Evolutionary conservation across 1,139 yeast species (phyloP), one percentile per base, ranked within the genome.

Genomic region (Protomyces gravidus): DNA sequence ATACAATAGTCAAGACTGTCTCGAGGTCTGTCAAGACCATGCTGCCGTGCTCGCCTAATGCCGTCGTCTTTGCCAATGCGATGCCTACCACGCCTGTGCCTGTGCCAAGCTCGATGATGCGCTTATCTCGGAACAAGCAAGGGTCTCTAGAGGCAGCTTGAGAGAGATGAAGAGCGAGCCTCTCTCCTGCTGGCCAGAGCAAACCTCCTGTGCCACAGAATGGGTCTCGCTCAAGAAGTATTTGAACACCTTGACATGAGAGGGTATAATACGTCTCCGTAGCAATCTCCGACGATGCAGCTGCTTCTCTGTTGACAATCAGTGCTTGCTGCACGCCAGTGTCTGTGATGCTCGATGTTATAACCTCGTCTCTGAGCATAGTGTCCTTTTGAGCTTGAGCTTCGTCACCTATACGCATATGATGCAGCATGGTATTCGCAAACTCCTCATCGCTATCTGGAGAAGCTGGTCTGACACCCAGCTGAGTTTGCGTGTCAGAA

Each of bases 1-100:
- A 13, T 17, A 53, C 51, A 19, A 46, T 46, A 19, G 58, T 50
- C 27, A 53, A 15, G 28, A 53, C 51, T 5, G 17, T 23, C 3
- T 27, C 50, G 13, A 53, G 47, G 21, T 53, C 58, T 0, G 58
- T 53, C 23, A 53, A 26, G 3, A 36, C 30, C 15, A 53, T 13
- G 5, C 25, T 15, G 15, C 50, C 46, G 11, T 15, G 1, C 15
- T 30, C 3, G 5, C 32, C 45, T 28, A 32, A 19, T n/a, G 7
- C 25, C 15, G n/a, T 30, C 19, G 32, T 6, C 23, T 11, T 15
- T 2, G 51, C 58, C 39, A 28, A 5, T n/a, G 46, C 28, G 7
- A 53, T 30, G 25, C 58, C 58, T 1, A 53, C 58, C 36, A 53
- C 46, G 47, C 58, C 58, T 15, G 58, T 46, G 2, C 58, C 58